Conservation (phyloP, 179 eudicot species). For the Spergularia azorica region DNA sequence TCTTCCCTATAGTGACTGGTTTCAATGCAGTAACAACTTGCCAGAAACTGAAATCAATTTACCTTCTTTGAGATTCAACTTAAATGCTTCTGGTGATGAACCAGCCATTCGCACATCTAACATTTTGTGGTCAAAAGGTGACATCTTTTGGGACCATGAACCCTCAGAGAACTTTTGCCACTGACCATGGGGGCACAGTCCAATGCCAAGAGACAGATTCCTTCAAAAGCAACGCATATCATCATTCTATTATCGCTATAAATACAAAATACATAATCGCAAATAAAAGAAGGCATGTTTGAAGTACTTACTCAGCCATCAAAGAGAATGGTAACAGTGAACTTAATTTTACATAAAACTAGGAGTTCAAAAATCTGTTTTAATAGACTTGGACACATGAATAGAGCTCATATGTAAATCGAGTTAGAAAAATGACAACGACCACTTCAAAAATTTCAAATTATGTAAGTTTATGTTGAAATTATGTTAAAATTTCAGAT, state of each 20-base stretch:
- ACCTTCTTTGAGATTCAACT: constrained; percentile 77
- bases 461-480: too few relatives aligned
- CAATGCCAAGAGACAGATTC: constrained; percentile 74
- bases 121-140: constrained; percentile 84
- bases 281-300: too few relatives aligned
- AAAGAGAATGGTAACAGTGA: too few relatives aligned
- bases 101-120: constrained; percentile 62
- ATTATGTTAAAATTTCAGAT: too few relatives aligned
- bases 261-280: background rate
- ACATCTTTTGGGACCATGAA: constrained; percentile 75
- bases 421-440: too few relatives aligned
- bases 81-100: constrained; percentile 48
- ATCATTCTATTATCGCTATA: background rate
- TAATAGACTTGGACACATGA: too few relatives aligned
- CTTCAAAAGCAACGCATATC: constrained; percentile 37
- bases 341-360: too few relatives aligned
- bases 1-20: too few relatives aligned
- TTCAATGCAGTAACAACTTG: constrained; percentile 9
- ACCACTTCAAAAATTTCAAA: too few relatives aligned
- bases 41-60: constrained; percentile 17
- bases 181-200: constrained; percentile 79
- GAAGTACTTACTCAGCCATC: background rate
- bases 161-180: constrained; percentile 78
- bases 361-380: too few relatives aligned
- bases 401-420: too few relatives aligned